These are phyloP conservation scores for Phytophthora rubi DNA, from an alignment of 352 stramenopile species.

Conservation along the genomic window DNA sequence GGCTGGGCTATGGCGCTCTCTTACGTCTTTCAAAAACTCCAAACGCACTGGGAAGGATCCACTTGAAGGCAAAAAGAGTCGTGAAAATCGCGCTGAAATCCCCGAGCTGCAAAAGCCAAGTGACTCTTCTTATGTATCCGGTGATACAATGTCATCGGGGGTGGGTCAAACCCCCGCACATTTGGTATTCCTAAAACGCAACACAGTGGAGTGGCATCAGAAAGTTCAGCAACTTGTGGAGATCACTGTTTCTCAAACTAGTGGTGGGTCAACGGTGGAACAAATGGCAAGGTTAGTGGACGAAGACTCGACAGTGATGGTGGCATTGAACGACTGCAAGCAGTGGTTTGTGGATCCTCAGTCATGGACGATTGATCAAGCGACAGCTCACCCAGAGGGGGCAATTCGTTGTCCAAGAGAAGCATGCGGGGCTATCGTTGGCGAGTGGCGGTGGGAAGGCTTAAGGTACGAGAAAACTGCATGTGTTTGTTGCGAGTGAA, in stretches of 20 bases:
- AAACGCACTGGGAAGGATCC: conserved; percentile 40
- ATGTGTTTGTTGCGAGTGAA: conserved; percentile 4
- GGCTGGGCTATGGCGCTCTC: conserved; percentile 45
- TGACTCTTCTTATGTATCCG: not conserved
- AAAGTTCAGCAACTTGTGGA: conserved; percentile 33
- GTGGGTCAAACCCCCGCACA: conserved; percentile 23
- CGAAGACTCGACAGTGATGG: conserved; percentile 41
- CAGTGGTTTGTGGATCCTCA: conserved; percentile 65
- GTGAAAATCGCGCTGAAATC: conserved; percentile 13
- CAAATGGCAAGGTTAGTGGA: conserved; percentile 43
- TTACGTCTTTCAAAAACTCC: conserved; percentile 43
- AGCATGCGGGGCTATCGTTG: conserved; percentile 43
- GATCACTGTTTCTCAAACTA: conserved; percentile 10
- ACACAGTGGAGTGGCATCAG: conserved; percentile 45
- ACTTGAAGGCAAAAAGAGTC: conserved; percentile 22
- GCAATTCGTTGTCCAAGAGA: conserved; percentile 53
- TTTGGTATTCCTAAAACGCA: conserved; percentile 39
- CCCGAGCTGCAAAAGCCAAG: conserved; percentile 25
- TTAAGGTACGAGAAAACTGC: conserved; percentile 33
- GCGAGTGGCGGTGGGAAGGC: conserved; percentile 64
- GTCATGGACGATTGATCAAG: conserved; percentile 47
- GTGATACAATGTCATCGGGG: conserved; percentile 2
- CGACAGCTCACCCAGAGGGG: conserved; percentile 26
- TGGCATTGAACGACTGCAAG: conserved; percentile 33
- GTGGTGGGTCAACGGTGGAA: conserved; percentile 20